A percentile compares a stretch with the other conserved stretches of the same genome.
Conservation (phyloP, 805 yeast genomes). For the Jamesozyma spencerorum region DNA sequence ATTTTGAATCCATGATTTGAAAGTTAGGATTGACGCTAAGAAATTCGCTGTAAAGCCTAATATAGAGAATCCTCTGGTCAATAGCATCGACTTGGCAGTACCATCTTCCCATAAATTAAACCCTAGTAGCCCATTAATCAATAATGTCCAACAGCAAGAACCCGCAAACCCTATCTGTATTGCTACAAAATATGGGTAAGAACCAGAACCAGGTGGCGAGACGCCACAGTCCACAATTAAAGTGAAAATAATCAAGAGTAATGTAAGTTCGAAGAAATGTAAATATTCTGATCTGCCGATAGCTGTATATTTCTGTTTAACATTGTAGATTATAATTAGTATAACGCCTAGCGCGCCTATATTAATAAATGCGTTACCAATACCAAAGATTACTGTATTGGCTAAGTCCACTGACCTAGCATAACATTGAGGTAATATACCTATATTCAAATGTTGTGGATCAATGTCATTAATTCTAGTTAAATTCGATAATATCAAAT, state of each 20-base stretch:
- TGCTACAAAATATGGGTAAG: constrained; percentile 77
- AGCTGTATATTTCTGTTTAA: constrained; percentile 83
- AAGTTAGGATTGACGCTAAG: constrained; percentile 60
- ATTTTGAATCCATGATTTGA: constrained; percentile 49
- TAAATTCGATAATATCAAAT: constrained; percentile 19
- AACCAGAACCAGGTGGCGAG: constrained; percentile 68
- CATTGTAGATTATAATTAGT: constrained; percentile 63
- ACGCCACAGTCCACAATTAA: constrained; percentile 88
- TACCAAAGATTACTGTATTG: constrained; percentile 81
- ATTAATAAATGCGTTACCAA: constrained; percentile 81
- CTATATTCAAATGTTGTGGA: constrained; percentile 35
- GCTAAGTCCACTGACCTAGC: constrained; percentile 81
- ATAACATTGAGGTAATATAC: constrained; percentile 71
- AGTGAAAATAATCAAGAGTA: constrained; percentile 51
- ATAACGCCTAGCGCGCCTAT: constrained; percentile 60
- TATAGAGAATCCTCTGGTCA: constrained; percentile 43
- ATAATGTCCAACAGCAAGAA: constrained; percentile 58
- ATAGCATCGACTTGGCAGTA: constrained; percentile 51
- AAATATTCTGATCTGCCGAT: constrained; percentile 86
- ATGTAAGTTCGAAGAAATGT: constrained; percentile 53
- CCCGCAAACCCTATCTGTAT: constrained; percentile 69
- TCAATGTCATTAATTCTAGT: constrained; percentile 16
- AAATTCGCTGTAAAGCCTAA: constrained; percentile 58
- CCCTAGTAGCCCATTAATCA: constrained; percentile 69
- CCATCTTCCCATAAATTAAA: constrained; percentile 96